Conservation (phyloP, 2,329 filamentous ascomycete genomes). For the Paracamarosporium sp. region DNA sequence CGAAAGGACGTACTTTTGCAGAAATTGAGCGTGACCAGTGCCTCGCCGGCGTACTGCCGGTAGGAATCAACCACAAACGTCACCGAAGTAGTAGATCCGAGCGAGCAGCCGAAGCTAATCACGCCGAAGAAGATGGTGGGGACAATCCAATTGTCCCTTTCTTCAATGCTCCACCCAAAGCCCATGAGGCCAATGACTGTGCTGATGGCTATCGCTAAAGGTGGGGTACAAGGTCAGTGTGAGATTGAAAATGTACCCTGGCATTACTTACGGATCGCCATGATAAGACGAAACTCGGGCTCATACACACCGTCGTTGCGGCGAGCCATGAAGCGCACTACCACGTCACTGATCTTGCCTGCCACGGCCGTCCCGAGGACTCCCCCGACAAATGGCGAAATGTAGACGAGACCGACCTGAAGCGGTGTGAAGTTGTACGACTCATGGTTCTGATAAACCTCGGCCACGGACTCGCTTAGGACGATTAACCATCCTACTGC, state of each 20-base stretch:
- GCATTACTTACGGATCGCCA: no score
- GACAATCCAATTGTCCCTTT: slow-evolving; percentile 82
- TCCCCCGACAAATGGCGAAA: slow-evolving; percentile 77
- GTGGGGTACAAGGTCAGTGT: no score
- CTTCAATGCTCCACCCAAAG: slow-evolving; percentile 89
- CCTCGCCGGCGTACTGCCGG: slow-evolving; percentile 90
- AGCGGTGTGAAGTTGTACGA: slow-evolving; percentile 83
- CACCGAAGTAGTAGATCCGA: slow-evolving; percentile 89
- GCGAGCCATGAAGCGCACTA: slow-evolving; percentile 81
- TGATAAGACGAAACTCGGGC: slow-evolving; percentile 63
- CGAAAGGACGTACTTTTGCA: slow-evolving; percentile 70
- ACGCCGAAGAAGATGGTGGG: slow-evolving; percentile 93
- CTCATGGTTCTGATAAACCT: slow-evolving; percentile 74
- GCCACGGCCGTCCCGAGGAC: slow-evolving; percentile 91
- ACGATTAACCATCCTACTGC: slow-evolving; percentile 96
- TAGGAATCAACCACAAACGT: slow-evolving; percentile 96
- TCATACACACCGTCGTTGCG: slow-evolving; percentile 73
- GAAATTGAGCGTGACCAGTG: slow-evolving; percentile 92
- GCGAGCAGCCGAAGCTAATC: slow-evolving; percentile 87
- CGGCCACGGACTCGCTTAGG: slow-evolving; percentile 83
- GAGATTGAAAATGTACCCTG: no score
- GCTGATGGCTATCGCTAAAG: slow-evolving; percentile 75
- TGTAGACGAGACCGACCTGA: slow-evolving; percentile 83
- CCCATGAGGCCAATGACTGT: slow-evolving; percentile 90
- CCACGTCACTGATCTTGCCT: slow-evolving; percentile 83